Evolutionary conservation across 495 filamentous ascomycete genomes (phyloP).

Genomic region (Aspergillus biplanus): DNA sequence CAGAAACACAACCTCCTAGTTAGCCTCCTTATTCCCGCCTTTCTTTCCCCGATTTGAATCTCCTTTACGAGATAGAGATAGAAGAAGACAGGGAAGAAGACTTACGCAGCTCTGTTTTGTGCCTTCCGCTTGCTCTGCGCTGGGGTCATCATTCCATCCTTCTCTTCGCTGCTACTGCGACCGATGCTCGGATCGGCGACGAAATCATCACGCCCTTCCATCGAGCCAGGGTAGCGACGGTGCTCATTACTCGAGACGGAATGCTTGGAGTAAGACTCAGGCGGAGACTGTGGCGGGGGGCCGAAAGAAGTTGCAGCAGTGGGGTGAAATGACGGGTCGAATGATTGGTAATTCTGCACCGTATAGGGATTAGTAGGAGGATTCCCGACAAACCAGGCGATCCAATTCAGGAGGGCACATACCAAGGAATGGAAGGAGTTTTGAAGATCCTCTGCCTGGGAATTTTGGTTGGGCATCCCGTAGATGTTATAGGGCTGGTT

Average conservation of each 20-base stretch:
- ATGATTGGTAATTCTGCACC: slow-evolving; percentile 39
- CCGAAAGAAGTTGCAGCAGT: slow-evolving; percentile 29
- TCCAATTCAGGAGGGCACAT: slow-evolving; percentile 8
- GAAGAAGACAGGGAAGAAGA: slow-evolving; percentile 23
- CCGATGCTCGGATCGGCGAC: slow-evolving; percentile 29
- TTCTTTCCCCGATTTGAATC: background rate
- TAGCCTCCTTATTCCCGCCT: background rate
- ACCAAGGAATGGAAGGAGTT: slow-evolving; percentile 37
- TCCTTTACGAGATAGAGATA: background rate
- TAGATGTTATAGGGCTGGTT: slow-evolving; percentile 44
- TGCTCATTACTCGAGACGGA: slow-evolving; percentile 42
- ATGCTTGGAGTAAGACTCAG: slow-evolving; percentile 46
- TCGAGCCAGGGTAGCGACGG: slow-evolving; percentile 28
- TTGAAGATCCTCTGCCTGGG: slow-evolving; percentile 33
- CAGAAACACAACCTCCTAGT: background rate
- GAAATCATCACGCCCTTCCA: slow-evolving; percentile 40
- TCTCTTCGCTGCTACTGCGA: slow-evolving; percentile 62
- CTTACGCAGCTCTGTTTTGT: slow-evolving; percentile 95
- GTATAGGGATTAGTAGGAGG: too few species aligned
- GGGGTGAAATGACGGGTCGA: slow-evolving; percentile 41
- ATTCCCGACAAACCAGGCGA: too few species aligned
- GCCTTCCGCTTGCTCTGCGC: slow-evolving; percentile 88
- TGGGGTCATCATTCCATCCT: slow-evolving; percentile 68
- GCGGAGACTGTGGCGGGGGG: slow-evolving; percentile 48
- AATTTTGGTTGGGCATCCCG: slow-evolving; percentile 38